Base-by-base conservation (phyloP, 2,329 filamentous ascomycete species). In the Venturia effusa region DNA sequence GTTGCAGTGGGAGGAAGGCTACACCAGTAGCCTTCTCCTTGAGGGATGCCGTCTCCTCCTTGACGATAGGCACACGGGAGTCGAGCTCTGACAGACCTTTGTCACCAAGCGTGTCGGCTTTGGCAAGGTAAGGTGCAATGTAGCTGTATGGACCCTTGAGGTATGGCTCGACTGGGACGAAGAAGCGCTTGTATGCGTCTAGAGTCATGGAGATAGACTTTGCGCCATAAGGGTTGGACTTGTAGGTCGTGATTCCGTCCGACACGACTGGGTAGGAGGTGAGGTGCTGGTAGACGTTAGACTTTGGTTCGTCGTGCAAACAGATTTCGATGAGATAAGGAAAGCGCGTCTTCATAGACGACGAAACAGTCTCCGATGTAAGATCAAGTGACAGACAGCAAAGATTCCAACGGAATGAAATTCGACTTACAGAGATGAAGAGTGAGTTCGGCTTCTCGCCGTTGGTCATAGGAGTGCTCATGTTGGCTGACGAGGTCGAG, bases 181-280 rank as follows among this genome's bases (percentile, higher is more conserved):
- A 88, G 71, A 96, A 82, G 37, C 83, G 86, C 72, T 85, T 80
- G 81, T 92, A 96, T 70, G 87, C 87, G 66, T 86, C 84, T 73
- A 89, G 84, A 74, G 88, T 84, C 67, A 94, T 77, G 70, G 88
- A 82, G 73, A 97, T 79, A 54, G 91, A 92, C 78, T 88, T 92
- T 75, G 91, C 87, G 72, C 90, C 92, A 73, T 90, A 88, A 61
- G 90, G 87, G 78, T 93, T 90, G 72, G 84, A 80, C 77, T 92
- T 90, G 83, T 95, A 88, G 72, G 85, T 86, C 66, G 84, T 79
- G 76, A 96, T 85, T 71, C 86, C 80, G 75, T 96, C 91, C 72
- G 84, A 85, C 73, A 97, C 84, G 68, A 95, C 77, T 48, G 93
- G 93, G 77, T 96, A 96, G 68, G 87, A 88, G 70, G 86, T 82